Percentiles rank a stretch among this genome's conserved stretches.
Conservation (phyloP, 2,329 filamentous ascomycete species). For the Xylariaceae sp. region DNA sequence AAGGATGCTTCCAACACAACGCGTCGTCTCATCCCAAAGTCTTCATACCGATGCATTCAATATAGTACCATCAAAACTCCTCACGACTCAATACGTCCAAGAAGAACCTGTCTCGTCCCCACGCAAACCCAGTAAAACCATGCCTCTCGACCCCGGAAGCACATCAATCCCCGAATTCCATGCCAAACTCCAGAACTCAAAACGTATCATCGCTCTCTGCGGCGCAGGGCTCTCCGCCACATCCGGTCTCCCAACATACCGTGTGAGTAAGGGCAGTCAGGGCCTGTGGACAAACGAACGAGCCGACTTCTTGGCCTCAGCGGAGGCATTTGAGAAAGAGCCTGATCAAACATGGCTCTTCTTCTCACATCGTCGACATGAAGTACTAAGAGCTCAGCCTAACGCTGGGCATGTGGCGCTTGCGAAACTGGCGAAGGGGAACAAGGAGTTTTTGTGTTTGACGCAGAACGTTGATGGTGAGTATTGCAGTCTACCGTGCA, state of each 20-base stretch:
- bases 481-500: not conserved
- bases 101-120: too few species aligned
- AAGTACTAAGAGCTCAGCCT: slow-evolving; percentile 67
- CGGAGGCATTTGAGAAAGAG: slow-evolving; percentile 64
- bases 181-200: slow-evolving; percentile 35
- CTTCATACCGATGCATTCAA: too few species aligned
- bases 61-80: too few species aligned
- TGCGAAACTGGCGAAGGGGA: slow-evolving; percentile 63
- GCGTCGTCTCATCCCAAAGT: too few species aligned
- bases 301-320: slow-evolving; percentile 67
- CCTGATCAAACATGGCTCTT: slow-evolving; percentile 86
- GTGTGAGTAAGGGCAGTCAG: slow-evolving; percentile 57
- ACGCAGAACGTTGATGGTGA: slow-evolving; percentile 84
- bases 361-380: slow-evolving; percentile 75
- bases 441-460: slow-evolving; percentile 65
- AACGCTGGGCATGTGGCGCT: slow-evolving; percentile 76
- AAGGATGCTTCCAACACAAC: too few species aligned
- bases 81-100: too few species aligned
- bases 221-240: slow-evolving; percentile 56
- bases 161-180: slow-evolving; percentile 21
- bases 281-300: slow-evolving; percentile 78
- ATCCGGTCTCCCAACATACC: slow-evolving; percentile 67
- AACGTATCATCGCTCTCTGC: slow-evolving; percentile 52
- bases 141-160: slow-evolving; percentile 10
- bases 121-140: not conserved